Base-by-base conservation (phyloP, 805 yeast genomes). In the Ogataea zsoltii region DNA sequence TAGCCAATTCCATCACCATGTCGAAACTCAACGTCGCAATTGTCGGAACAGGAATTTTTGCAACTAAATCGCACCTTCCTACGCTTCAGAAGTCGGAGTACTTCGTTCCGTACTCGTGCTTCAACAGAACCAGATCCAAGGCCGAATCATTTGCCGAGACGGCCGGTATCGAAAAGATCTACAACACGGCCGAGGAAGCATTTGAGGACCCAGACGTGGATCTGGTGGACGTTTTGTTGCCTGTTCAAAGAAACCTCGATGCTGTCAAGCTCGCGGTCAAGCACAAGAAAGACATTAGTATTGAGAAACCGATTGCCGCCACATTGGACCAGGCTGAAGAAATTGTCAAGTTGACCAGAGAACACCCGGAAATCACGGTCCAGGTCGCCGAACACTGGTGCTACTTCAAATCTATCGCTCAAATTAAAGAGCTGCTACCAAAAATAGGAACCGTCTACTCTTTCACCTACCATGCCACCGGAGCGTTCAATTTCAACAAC, bases 291-390 rank as follows among this genome's bases (percentile, higher is more conserved):
- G 94, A 96, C 47, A 73, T 91, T 37, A 73, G 80, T 31, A 67
- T 92, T 58, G 98, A 92, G 65, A 92, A 92, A 69, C 98, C 98
- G 53, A 83, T 92, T 62, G 94, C 97, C 28, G 96, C 96, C 32
- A 83, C 77, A 49, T 65, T 92, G 57, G 77, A 72, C 10, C 96
- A 89, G 63, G 97, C 97, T 17, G 75, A 72, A 49, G 83, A 87
- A 65, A 79, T 92, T 46, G 96, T 91, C 33, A 65, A 79, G 49
- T 60, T 92, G 37, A 71, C 90, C 35, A 75, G 75, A 39, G 58
- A 72, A 7, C 71, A 91, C 14, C 80, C 80, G 23, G 55, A 64
- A 3, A 58, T 88, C 19, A 91, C 94, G 15, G 79, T 91, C 41
- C 75, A 81, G 45, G 74, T 92, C 41, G 83, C 87, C 59, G 98